A percentile compares a stretch with the other conserved stretches of the same genome.
Evolutionary conservation across 148 eudicot species (phyloP).

Genomic region (Rhododendron griersonianum): DNA sequence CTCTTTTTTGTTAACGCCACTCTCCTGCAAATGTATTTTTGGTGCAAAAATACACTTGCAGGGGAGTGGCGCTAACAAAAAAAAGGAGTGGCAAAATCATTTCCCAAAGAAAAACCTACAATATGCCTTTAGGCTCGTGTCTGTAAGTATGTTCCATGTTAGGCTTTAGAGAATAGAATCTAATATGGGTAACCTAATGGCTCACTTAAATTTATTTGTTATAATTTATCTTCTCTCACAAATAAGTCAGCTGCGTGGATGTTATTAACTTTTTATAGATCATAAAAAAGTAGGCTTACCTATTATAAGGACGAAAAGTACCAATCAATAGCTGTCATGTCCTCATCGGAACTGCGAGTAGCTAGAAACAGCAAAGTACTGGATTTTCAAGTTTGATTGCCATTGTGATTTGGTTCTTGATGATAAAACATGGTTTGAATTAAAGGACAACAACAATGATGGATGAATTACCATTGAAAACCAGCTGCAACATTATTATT

Average conservation of each 20-base stretch:
- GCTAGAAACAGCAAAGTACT: background rate
- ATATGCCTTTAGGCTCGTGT: background rate
- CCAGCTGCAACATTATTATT: background rate
- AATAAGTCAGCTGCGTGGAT: background rate
- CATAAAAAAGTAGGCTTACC: background rate
- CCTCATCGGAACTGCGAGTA: too few relatives aligned
- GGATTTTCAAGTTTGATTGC: background rate
- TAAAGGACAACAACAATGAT: background rate
- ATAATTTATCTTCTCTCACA: background rate
- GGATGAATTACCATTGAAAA: background rate
- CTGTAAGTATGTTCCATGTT: background rate
- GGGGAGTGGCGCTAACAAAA: too few relatives aligned
- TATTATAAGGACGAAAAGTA: background rate
- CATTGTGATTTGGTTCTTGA: background rate
- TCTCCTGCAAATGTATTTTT: too few relatives aligned
- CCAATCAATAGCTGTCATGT: background rate
- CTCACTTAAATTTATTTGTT: constrained; percentile 1
- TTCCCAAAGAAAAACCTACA: background rate
- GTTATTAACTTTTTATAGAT: background rate
- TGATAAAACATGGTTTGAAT: background rate
- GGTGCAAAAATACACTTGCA: too few relatives aligned
- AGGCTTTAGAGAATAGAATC: background rate
- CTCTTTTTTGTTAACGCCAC: too few relatives aligned
- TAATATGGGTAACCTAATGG: background rate
- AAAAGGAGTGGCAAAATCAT: too few relatives aligned